These are phyloP conservation scores for Microstegium vimineum DNA, from an alignment of 176 grass and related monocot genomes.

Conservation along the genomic window DNA sequence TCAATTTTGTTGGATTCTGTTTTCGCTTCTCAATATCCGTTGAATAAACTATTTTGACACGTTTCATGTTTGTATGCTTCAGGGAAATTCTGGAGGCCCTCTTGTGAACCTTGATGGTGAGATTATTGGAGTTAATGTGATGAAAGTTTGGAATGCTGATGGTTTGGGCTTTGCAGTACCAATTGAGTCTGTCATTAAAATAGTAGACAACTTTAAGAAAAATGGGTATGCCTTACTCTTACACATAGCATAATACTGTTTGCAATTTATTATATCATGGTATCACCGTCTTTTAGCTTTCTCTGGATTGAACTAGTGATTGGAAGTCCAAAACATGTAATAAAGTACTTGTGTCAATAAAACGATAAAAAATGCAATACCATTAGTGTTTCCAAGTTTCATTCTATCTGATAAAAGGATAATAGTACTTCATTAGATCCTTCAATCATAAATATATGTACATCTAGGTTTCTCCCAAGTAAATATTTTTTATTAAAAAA, in stretches of 20 bases:
- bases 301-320: neutral
- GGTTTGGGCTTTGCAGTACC: constrained; percentile 83
- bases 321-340: neutral
- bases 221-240: constrained; percentile 48
- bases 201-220: constrained; percentile 73
- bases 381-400: neutral
- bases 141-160: constrained; percentile 57
- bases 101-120: constrained; percentile 91
- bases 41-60: neutral
- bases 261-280: constrained; percentile 11
- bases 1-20: neutral
- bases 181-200: constrained; percentile 66
- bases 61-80: constrained; percentile 3
- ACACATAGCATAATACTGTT: neutral
- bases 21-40: constrained; percentile 6
- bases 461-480: neutral
- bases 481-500: neutral
- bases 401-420: neutral
- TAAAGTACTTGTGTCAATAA: neutral
- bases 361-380: neutral
- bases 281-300: neutral
- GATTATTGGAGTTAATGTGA: constrained; percentile 77
- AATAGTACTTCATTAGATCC: neutral
- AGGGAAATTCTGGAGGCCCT: constrained; percentile 89
- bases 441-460: neutral